Evolutionary conservation across 345 rosid genomes (phyloP).

Genomic region (Conringia planisiliqua): DNA sequence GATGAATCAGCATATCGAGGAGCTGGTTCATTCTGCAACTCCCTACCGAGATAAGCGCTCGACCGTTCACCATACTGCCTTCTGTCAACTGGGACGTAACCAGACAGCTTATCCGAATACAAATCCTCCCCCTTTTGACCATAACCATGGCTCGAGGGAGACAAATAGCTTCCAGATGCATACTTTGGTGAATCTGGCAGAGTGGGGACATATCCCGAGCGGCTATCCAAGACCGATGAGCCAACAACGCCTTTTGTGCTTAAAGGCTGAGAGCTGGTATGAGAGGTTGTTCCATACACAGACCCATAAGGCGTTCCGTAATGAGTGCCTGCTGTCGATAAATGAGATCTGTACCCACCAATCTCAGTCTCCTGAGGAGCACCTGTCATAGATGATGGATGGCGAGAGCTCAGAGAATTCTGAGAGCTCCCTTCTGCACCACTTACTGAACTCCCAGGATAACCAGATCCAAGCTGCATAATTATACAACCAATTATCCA

Average conservation of each 20-base stretch:
- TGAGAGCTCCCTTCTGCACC: constrained; percentile 67
- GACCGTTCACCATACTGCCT: constrained; percentile 73
- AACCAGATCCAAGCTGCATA: constrained; percentile 54
- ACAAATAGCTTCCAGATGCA: constrained; percentile 58
- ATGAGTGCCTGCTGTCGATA: constrained; percentile 49
- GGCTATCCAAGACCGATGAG: constrained; percentile 60
- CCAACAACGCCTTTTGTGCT: constrained; percentile 46
- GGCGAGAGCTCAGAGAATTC: constrained; percentile 56
- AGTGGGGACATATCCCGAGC: constrained; percentile 62
- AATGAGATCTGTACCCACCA: constrained; percentile 60
- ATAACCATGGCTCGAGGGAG: constrained; percentile 68
- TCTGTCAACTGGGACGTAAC: constrained; percentile 65
- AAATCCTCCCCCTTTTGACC: constrained; percentile 70
- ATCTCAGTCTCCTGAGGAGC: constrained; percentile 64
- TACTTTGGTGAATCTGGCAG: constrained; percentile 75
- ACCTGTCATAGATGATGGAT: constrained; percentile 55
- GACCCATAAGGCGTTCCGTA: constrained; percentile 72
- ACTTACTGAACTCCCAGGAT: constrained; percentile 63
- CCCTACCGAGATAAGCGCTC: constrained; percentile 66
- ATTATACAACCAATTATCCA: not conserved
- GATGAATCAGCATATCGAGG: constrained; percentile 67
- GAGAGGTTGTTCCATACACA: constrained; percentile 55
- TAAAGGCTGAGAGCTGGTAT: constrained; percentile 56
- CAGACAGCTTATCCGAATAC: constrained; percentile 69
- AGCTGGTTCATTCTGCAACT: constrained; percentile 62